phyloP scores from a whole-genome alignment of 805 yeast genomes.

The Zygotorulaspora chibaensis region DNA sequence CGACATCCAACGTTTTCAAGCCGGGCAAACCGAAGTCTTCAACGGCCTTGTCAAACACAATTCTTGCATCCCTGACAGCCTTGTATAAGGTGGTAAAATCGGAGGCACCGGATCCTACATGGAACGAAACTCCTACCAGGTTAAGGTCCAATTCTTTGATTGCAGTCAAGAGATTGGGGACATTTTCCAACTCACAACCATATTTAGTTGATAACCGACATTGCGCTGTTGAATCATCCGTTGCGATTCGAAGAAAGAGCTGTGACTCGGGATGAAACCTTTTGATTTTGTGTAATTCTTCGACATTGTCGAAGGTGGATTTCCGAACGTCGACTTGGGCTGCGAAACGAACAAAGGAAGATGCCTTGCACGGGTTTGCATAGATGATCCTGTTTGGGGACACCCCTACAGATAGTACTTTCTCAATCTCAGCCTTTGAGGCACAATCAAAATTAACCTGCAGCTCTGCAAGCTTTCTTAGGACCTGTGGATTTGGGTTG shows the following conservation, averaged over 20 bases:
- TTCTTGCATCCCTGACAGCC: slow-evolving; percentile 69
- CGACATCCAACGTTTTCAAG: slow-evolving; percentile 70
- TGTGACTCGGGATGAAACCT: slow-evolving; percentile 64
- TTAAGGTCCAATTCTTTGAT: slow-evolving; percentile 60
- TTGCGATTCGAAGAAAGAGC: slow-evolving; percentile 73
- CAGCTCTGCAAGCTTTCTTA: slow-evolving; percentile 50
- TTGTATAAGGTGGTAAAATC: slow-evolving; percentile 61
- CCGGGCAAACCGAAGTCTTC: slow-evolving; percentile 40
- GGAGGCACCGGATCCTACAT: slow-evolving; percentile 90
- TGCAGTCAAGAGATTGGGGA: slow-evolving; percentile 50
- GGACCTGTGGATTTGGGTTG: slow-evolving; percentile 64
- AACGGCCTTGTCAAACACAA: slow-evolving; percentile 58
- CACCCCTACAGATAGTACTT: slow-evolving; percentile 58
- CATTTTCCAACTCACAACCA: slow-evolving; percentile 66
- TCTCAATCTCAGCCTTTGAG: slow-evolving; percentile 75
- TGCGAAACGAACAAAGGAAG: slow-evolving; percentile 74
- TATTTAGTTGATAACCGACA: slow-evolving; percentile 85
- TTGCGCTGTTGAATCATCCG: slow-evolving; percentile 84
- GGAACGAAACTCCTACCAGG: slow-evolving; percentile 87
- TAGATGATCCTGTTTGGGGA: slow-evolving; percentile 67
- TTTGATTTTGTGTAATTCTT: slow-evolving; percentile 73
- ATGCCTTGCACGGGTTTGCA: slow-evolving; percentile 93
- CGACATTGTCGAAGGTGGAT: slow-evolving; percentile 87
- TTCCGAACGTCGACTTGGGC: slow-evolving; percentile 49
- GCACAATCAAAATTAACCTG: slow-evolving; percentile 93